These are phyloP conservation scores for Talaromyces sp. DNA, from an alignment of 2,329 filamentous ascomycete genomes.

Conservation along the genomic window DNA sequence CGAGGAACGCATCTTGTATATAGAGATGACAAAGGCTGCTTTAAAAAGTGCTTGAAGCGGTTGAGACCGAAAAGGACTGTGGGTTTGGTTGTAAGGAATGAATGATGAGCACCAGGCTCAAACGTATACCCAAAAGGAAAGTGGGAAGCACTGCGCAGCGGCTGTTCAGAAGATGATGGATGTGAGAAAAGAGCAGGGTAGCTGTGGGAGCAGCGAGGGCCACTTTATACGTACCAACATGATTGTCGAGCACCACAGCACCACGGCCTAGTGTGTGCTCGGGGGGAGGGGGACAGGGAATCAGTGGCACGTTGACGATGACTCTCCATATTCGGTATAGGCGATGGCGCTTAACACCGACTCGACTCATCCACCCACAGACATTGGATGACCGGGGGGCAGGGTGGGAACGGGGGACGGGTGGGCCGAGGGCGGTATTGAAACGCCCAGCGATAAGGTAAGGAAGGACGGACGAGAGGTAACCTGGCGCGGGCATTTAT, in stretches of 20 bases:
- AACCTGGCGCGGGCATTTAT: neutral
- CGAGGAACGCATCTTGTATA: slow-evolving; percentile 23
- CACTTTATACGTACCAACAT: neutral
- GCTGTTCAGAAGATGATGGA: neutral
- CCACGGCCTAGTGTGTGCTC: neutral
- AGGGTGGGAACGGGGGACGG: neutral
- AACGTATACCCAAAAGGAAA: neutral
- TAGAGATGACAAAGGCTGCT: neutral
- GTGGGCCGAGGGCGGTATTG: neutral
- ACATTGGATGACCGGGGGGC: neutral
- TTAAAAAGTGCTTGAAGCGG: neutral
- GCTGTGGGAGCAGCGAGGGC: neutral
- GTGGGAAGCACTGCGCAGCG: slow-evolving; percentile 1
- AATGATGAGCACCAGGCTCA: slow-evolving; percentile 11
- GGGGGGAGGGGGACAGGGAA: neutral
- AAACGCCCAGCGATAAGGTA: neutral
- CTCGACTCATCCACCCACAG: neutral
- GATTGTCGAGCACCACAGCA: neutral
- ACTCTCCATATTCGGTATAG: neutral
- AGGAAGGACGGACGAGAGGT: neutral
- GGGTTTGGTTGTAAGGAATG: slow-evolving; percentile 5
- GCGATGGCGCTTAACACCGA: neutral
- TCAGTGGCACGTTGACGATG: neutral
- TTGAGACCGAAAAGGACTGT: neutral
- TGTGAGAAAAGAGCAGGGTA: neutral